phyloP scores from a whole-genome alignment of 2,329 filamentous ascomycete genomes.

The Fusarium zealandicum region DNA sequence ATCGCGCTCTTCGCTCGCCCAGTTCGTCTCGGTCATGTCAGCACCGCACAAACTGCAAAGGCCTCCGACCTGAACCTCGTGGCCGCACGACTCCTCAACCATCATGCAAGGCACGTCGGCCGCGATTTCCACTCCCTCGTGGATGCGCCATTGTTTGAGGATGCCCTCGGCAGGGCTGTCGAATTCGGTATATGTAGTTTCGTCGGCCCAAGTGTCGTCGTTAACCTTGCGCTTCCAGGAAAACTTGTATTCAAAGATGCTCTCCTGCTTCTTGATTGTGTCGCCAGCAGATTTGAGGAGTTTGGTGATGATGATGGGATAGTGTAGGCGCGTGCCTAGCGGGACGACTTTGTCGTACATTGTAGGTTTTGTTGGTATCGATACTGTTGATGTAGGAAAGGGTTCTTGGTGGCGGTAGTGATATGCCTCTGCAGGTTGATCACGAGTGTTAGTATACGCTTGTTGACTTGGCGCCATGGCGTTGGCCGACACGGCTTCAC shows the following conservation, averaged over 20 bases:
- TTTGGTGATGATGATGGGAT: slow-evolving; percentile 91
- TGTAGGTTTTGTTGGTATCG: slow-evolving; percentile 11
- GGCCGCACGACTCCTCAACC: slow-evolving; percentile 89
- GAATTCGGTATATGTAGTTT: slow-evolving; percentile 77
- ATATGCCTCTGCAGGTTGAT: slow-evolving; percentile 12
- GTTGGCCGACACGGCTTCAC: slow-evolving; percentile 5
- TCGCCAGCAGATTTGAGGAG: slow-evolving; percentile 81
- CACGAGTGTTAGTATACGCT: slow-evolving; percentile 18
- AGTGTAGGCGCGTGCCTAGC: slow-evolving; percentile 74
- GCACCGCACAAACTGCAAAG: slow-evolving; percentile 92
- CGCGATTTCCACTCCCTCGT: slow-evolving; percentile 68
- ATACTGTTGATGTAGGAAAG: slow-evolving; percentile 4
- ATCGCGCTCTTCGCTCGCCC: slow-evolving; percentile 80
- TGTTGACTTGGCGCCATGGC: background rate
- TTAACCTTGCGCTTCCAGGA: slow-evolving; percentile 79
- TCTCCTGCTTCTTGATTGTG: slow-evolving; percentile 75
- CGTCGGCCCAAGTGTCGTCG: slow-evolving; percentile 66
- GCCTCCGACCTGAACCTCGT: slow-evolving; percentile 89
- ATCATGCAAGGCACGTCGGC: slow-evolving; percentile 69
- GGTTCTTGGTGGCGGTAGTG: slow-evolving; percentile 7
- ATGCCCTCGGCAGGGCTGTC: slow-evolving; percentile 84
- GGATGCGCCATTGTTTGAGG: slow-evolving; percentile 78
- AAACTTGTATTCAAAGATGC: slow-evolving; percentile 87
- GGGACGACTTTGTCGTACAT: slow-evolving; percentile 55
- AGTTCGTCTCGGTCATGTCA: slow-evolving; percentile 92